Percentiles rank a stretch among this genome's conserved stretches.
These are phyloP conservation scores for Blastocladiella emersonii DNA, from an alignment of 371 early-diverging fungal species.

Conservation along the genomic window DNA sequence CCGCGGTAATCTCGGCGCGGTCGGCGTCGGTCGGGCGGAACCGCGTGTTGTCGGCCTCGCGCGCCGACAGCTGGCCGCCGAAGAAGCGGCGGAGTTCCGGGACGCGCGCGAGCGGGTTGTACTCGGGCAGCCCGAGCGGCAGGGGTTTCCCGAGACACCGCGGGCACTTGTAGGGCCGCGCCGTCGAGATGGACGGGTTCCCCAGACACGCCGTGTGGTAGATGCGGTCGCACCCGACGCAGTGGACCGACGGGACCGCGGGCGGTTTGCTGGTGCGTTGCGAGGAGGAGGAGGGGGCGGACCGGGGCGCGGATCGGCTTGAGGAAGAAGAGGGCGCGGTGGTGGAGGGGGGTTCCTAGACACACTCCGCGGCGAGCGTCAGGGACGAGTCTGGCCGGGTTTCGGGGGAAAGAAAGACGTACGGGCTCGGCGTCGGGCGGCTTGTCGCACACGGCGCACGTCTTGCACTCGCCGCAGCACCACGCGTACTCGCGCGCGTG, in stretches of 20 bases:
- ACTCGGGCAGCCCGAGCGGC: background rate
- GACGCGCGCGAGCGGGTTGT: background rate
- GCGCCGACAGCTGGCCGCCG: conserved; percentile 15
- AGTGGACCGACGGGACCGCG: too few relatives aligned
- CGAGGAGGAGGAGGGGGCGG: too few relatives aligned
- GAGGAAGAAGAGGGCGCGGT: too few relatives aligned
- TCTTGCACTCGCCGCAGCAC: conserved; percentile 14
- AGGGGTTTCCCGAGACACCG: background rate
- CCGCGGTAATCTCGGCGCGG: conserved; percentile 3
- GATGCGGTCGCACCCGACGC: conserved; percentile 6
- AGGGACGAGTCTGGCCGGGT: too few relatives aligned
- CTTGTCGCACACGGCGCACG: conserved; percentile 10
- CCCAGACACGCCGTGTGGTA: background rate
- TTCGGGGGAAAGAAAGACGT: too few relatives aligned
- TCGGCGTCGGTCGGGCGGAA: conserved; percentile 11
- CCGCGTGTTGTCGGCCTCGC: conserved; percentile 14
- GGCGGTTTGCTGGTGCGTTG: too few relatives aligned
- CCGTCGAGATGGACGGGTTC: background rate
- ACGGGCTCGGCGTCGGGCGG: too few relatives aligned
- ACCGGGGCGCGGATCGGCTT: too few relatives aligned
- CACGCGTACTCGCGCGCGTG: conserved; percentile 7
- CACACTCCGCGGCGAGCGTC: too few relatives aligned
- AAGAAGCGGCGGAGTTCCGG: conserved; percentile 9
- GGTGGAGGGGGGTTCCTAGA: too few relatives aligned
- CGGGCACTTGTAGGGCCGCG: background rate